A percentile compares a stretch with the other conserved stretches of the same genome.
phyloP scores from a whole-genome alignment of 2,329 filamentous ascomycete genomes.

The Ophiocordyceps australis region DNA sequence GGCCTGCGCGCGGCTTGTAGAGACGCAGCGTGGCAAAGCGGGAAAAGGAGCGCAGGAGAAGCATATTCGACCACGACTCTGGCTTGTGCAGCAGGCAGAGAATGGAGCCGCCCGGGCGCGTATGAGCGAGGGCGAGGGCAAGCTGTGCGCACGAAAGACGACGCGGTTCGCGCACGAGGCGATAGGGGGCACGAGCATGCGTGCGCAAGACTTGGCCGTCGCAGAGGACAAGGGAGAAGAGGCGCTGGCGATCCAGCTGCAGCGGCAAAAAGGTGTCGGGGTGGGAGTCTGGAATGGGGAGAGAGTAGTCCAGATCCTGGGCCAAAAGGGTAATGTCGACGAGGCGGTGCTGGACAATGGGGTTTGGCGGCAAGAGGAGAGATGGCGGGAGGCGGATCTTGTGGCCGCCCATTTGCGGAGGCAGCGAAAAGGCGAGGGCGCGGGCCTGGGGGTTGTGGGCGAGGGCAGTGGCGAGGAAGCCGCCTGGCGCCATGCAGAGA shows the following conservation, averaged over 20 bases:
- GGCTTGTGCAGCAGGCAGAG: constrained; percentile 29
- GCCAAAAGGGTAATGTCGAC: constrained; percentile 34
- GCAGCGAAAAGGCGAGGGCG: constrained; percentile 20
- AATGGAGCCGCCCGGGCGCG: constrained; percentile 28
- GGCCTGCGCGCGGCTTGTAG: constrained; percentile 22
- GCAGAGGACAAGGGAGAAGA: constrained; percentile 26
- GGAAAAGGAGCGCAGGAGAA: constrained; percentile 17
- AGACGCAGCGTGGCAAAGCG: constrained; percentile 21
- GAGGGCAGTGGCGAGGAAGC: constrained; percentile 22
- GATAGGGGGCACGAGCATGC: constrained; percentile 13
- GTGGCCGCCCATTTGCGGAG: constrained; percentile 19
- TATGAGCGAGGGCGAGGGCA: constrained; percentile 23
- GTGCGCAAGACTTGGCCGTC: constrained; percentile 26
- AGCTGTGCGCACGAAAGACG: constrained; percentile 20
- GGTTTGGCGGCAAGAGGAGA: background rate
- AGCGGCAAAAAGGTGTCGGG: constrained; percentile 7
- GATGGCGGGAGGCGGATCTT: constrained; percentile 14
- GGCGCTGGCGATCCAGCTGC: constrained; percentile 7
- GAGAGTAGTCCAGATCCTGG: constrained; percentile 20
- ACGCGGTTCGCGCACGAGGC: constrained; percentile 14
- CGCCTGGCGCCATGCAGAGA: constrained; percentile 36
- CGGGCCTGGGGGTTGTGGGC: constrained; percentile 13
- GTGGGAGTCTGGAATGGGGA: constrained; percentile 12
- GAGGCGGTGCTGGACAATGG: constrained; percentile 6
- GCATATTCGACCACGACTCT: constrained; percentile 19